These are phyloP conservation scores for Paramecium octaurelia DNA, from an alignment of 73 alveolate genomes.

Conservation along the genomic window DNA sequence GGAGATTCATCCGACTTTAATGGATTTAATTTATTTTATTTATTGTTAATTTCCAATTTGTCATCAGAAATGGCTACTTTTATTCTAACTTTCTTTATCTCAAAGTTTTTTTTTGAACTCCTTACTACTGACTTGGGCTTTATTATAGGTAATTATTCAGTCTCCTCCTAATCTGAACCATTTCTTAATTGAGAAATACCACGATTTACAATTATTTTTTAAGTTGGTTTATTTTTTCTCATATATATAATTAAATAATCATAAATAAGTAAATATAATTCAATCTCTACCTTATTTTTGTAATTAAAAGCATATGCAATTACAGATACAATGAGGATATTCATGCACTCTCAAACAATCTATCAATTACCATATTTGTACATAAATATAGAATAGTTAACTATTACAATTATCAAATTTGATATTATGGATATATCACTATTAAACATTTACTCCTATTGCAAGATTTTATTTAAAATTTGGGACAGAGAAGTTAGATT, in stretches of 20 bases:
- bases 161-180: neutral
- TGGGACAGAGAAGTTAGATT: too few species aligned
- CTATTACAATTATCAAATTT: neutral
- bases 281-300: neutral
- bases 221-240: neutral
- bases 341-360: neutral
- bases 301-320: neutral
- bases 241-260: neutral
- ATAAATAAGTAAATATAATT: neutral
- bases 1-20: neutral
- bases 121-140: neutral
- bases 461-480: neutral
- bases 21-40: neutral
- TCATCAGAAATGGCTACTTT: neutral
- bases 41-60: neutral
- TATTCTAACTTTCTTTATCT: constrained; percentile 4
- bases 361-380: neutral
- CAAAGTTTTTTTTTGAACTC: neutral
- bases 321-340: neutral
- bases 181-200: neutral
- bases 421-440: neutral
- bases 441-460: neutral
- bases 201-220: constrained; percentile 8
- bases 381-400: neutral
- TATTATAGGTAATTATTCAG: neutral